Conservation (phyloP, 2,329 filamentous ascomycete species). For the Ceratocystis diversiconidia region DNA sequence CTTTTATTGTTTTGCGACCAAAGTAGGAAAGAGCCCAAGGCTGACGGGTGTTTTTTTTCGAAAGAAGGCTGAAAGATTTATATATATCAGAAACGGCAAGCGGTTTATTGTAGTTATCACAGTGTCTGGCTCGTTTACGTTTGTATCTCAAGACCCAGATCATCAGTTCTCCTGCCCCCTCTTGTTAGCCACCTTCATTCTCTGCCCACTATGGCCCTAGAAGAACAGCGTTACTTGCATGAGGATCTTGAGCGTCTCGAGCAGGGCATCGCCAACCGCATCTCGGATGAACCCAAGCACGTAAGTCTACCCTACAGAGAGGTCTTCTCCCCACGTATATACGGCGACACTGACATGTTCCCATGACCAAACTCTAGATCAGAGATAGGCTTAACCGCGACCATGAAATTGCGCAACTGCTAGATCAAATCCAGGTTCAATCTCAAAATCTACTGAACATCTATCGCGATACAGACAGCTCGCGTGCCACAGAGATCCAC, state of each 20-base stretch:
- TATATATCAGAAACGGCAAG: not conserved
- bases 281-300: slow-evolving; percentile 76
- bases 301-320: slow-evolving; percentile 35
- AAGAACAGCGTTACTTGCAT: slow-evolving; percentile 86
- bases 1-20: not conserved
- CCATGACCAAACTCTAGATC: slow-evolving; percentile 40
- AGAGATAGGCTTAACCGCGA: slow-evolving; percentile 81
- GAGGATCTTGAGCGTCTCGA: slow-evolving; percentile 95
- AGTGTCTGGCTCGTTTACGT: not conserved
- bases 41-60: slow-evolving; percentile 11
- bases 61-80: slow-evolving; percentile 14
- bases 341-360: slow-evolving; percentile 3
- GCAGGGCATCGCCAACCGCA: slow-evolving; percentile 79
- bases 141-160: not conserved
- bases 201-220: slow-evolving; percentile 52
- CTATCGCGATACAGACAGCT: slow-evolving; percentile 64
- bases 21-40: slow-evolving; percentile 6
- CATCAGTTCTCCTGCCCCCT: not conserved
- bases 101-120: not conserved
- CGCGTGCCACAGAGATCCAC: slow-evolving; percentile 66
- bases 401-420: slow-evolving; percentile 77
- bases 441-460: slow-evolving; percentile 67
- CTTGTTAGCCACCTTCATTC: not conserved
- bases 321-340: not conserved
- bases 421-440: slow-evolving; percentile 76